Evolutionary conservation across 2,329 filamentous ascomycete species (phyloP), one percentile per base, ranked within the genome.

Genomic region (Aureobasidium subglaciale): DNA sequence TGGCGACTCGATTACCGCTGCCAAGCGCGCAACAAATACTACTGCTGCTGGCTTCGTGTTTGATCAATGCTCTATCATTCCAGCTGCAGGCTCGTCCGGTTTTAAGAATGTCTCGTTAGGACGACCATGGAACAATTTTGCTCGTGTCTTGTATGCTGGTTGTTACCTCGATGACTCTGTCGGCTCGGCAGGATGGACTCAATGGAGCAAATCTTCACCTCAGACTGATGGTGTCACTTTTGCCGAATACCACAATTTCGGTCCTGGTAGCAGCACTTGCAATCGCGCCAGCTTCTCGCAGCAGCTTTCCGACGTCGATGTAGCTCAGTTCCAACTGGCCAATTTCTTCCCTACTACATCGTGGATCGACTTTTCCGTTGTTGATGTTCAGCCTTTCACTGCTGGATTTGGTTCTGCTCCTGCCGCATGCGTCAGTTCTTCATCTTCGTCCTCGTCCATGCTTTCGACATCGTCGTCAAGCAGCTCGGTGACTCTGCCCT

Each of bases 291-390:
- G 60, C 11, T 74, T 74, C 50, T 70, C 70, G 2, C 63, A 68
- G 20, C 67, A 73, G 60, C 63, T 73, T 35, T 64, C 68, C 13
- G 68, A 69, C 56, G 49, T 56, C 9, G 62, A 68, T 35, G 71
- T 69, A 16, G 65, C 65, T 24, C 66, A 72, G 52, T 75, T 72
- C 52, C 65, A 74, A 61, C 61, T 75, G 30, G 62, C 65, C 6
- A 70, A 63, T 56, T 74, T 75, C 62, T 75, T 75, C 56, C 59
- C 66, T 1, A 64, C 64, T 1, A 73, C 67, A 1, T 65, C 67
- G 6, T 75, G 71, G 68, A 74, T 75, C 59, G 69, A 75, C 56
- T 71, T 73, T 55, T 68, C 68, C 2, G 65, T 67, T 34, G 63
- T 75, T 15, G 63, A 67, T 53, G 65, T 67, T 1, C 64, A 67